Evolutionary conservation across 148 eudicot species (phyloP).

Genomic region (Arctostaphylos glauca): DNA sequence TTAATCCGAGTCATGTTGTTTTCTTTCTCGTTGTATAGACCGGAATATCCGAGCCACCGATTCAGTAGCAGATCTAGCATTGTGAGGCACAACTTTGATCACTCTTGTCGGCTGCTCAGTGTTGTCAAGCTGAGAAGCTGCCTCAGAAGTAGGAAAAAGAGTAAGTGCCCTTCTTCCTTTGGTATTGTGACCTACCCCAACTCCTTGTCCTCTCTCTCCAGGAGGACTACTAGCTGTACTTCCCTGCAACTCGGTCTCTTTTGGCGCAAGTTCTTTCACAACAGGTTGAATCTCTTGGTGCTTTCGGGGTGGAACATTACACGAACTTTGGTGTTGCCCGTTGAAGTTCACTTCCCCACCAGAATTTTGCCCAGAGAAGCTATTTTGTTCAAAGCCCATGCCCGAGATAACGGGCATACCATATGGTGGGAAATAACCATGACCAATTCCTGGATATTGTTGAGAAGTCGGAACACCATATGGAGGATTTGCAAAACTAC

Average conservation of each 20-base stretch:
- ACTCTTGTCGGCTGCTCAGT: conserved; percentile 47
- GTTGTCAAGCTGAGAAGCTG: conserved; percentile 20
- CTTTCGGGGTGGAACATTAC: conserved; percentile 35
- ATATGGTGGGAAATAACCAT: conserved; percentile 65
- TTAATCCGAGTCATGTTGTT: conserved; percentile 43
- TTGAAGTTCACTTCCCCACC: conserved; percentile 15
- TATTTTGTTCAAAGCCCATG: conserved; percentile 48
- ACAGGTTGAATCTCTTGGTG: conserved; percentile 18
- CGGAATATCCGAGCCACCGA: conserved; percentile 69
- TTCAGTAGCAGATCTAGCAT: conserved; percentile 58
- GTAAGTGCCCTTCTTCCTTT: conserved; percentile 41
- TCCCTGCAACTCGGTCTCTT: conserved; percentile 47
- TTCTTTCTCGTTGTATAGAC: conserved; percentile 79
- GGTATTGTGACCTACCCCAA: conserved; percentile 9
- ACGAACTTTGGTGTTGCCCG: conserved; percentile 32
- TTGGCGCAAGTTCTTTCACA: conserved; percentile 20
- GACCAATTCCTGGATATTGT: conserved; percentile 48
- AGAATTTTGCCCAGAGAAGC: conserved; percentile 23
- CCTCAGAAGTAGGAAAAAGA: conserved; percentile 38
- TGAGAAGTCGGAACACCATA: conserved; percentile 42
- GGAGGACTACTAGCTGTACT: conserved; percentile 72
- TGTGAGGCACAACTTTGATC: conserved; percentile 77
- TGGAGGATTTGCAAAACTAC: conserved; percentile 36
- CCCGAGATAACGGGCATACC: conserved; percentile 58
- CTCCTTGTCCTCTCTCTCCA: conserved; percentile 30